Evolutionary conservation across 352 stramenopile species (phyloP), one percentile per base, ranked within the genome.

Genomic region (Pythium dissotocum): DNA sequence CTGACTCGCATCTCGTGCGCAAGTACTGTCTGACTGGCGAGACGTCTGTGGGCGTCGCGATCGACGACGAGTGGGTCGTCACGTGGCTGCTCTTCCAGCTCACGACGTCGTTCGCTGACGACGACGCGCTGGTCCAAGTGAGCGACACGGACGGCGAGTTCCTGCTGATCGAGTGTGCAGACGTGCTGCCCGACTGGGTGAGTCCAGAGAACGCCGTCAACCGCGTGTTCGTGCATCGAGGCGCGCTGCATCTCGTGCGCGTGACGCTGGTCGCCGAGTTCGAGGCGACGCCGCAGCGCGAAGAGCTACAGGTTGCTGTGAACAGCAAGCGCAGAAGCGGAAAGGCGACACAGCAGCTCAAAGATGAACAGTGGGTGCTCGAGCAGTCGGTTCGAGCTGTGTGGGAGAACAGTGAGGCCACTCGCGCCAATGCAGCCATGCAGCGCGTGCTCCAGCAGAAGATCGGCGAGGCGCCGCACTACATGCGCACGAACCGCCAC

Each of bases 51-150:
- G 72, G 70, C 9, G 72, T 79, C 54, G 76, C 77, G 51, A 71
- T 82, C 58, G 63, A 80, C 28, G 77, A 85, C 54, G 77, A 85
- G 51, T 85, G 77, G 77, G 72, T 82, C 49, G 69, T 77, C 49
- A 76, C 69, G 30, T 74, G 67, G 36, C 56, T 79, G 24, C 61
- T 85, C 13, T 69, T 69, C 28, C 57, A 63, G 21, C 61, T 82
- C 18, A 76, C 77, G 1, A 67, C 51, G 18, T 5, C 58, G 30
- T 69, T 69, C 53, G 28, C 42, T 0, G 32, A 67, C 14, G 65
- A 67, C 16, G 67, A 80, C 35, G 40, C 80, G 33, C 46, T 77
- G 16, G 62, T 77, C n/a, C 66, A 74, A 51, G 62, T 81, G 7
- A 65, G 56, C 18, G 77, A 85, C 49, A 70, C 65, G 32, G 77